Base-by-base conservation (phyloP, 371 early-diverging fungal genomes). In the Lichtheimia ornata region DNA sequence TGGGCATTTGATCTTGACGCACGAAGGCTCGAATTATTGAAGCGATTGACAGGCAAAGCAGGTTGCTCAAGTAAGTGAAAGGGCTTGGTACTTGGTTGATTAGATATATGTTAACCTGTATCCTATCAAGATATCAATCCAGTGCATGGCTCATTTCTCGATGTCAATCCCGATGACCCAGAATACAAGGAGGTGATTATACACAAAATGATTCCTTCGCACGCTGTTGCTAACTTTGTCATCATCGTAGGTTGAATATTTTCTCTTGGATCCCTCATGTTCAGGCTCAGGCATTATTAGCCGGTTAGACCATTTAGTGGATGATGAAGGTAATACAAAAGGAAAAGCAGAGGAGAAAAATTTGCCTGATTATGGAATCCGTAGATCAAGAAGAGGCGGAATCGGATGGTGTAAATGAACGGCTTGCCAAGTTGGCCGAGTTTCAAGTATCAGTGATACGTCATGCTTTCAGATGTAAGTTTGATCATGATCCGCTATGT, bases 221-320 rank as follows among this genome's bases (percentile, higher is more conserved):
- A 35, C 0, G 11, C 35, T 35, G 22, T 28, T 35, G 11, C 9
- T 35, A 11, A 35, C 35, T 35, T 9, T 4, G 5, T 9, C 9
- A 9, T 35, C 28, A 4, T 47, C 41, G 22, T 52, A 83, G 55
- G 95, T 96, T 6, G 92, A 95, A 56, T 96, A 95, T 74, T 91
- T 97, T 52, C 72, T 99, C 43, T 76, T 99, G 43, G 99, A 99
- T 78, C 99, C 99, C 14, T 94, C 96, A 5, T 99, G 99, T 70
- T 95, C 97, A 43, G 99, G 99, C 2, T 96, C 97, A 17, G 99
- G 99, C 3, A 99, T 97, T 45, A 87, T 94, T 52, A 88, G 88
- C 55, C 81, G 96, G 44, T 65, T 95, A 64, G 96, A 97, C 64
- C 84, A 88, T 58, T 76, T 95, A 14, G 83, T 94, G 0, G 91